Evolutionary conservation across 129 eudicot species (phyloP), one percentile per base, ranked within the genome.

Genomic region (Deinandra increscens): DNA sequence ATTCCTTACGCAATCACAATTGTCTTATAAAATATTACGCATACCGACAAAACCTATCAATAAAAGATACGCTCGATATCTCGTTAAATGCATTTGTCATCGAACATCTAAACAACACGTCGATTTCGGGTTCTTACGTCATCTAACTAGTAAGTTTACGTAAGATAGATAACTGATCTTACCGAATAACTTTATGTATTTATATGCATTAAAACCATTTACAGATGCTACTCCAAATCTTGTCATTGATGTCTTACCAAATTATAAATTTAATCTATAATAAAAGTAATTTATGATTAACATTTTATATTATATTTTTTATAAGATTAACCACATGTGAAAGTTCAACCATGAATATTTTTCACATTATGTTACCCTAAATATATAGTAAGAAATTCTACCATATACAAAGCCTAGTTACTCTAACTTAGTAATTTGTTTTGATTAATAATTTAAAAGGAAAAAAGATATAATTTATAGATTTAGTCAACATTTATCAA

Each of bases 401-500:
- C n/a, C n/a, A n/a, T n/a, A n/a, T n/a, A n/a, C n/a, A n/a, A n/a
- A n/a, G n/a, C n/a, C n/a, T n/a, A n/a, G n/a, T n/a, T n/a, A n/a
- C n/a, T n/a, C n/a, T n/a, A n/a, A n/a, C n/a, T n/a, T n/a, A n/a
- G n/a, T n/a, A n/a, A n/a, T n/a, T n/a, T n/a, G n/a, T n/a, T n/a
- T n/a, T n/a, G n/a, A n/a, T n/a, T n/a, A n/a, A n/a, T n/a, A 26
- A 26, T 26, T 26, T 26, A 26, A 7, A 43, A 12, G 2, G 26
- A 9, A 29, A 56, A 31, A 29, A 26, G 33, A 56, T 58, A 2
- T 2, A 29, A 10, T 26, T n/a, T 58, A 11, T 29, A 58, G 63
- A 14, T 46, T 13, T 46, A 58, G 63, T 71, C 66, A 74, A 74
- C 3, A 74, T 74, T 74, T 51, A 74, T 74, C 78, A 50, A 74